These are phyloP conservation scores for Yamadazyma philogaea DNA, from an alignment of 805 yeast genomes.

Conservation along the genomic window DNA sequence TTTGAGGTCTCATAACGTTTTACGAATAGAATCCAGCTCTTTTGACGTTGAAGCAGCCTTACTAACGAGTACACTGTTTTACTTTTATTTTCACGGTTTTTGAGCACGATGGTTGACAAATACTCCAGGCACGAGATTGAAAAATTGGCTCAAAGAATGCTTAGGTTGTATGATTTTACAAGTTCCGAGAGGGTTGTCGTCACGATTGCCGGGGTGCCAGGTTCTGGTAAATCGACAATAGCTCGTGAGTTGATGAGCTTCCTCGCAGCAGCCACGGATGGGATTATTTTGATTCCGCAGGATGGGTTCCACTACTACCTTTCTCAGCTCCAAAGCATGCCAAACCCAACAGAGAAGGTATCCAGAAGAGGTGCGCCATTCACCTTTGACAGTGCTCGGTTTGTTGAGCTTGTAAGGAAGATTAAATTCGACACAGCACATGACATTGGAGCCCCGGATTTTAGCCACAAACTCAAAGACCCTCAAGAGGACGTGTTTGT, in stretches of 20 bases:
- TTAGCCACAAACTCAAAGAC: conserved; percentile 72
- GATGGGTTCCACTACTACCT: conserved; percentile 42
- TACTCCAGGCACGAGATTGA: conserved; percentile 4
- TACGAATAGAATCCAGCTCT: no score
- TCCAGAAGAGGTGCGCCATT: conserved; percentile 78
- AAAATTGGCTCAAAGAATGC: conserved; percentile 3
- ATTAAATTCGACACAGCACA: conserved; percentile 13
- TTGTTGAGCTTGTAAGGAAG: conserved; percentile 22
- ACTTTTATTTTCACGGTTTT: neutral
- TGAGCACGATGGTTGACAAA: conserved; percentile 7
- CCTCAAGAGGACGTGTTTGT: conserved; percentile 57
- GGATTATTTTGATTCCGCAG: conserved; percentile 31
- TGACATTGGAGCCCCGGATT: conserved; percentile 57
- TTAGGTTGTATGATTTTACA: neutral
- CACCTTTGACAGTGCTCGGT: conserved; percentile 67
- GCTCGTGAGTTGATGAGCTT: conserved; percentile 43
- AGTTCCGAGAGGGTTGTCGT: conserved; percentile 45
- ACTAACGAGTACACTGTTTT: no score
- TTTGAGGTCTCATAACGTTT: no score
- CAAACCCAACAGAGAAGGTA: conserved; percentile 55
- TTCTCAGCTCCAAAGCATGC: conserved; percentile 33
- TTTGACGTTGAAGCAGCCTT: no score
- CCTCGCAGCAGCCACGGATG: conserved; percentile 13
- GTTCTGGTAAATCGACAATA: conserved; percentile 78
- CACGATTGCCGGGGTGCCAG: conserved; percentile 77